Conservation (phyloP, 2,329 filamentous ascomycete genomes). For the Neofusicoccum umdonicola region DNA sequence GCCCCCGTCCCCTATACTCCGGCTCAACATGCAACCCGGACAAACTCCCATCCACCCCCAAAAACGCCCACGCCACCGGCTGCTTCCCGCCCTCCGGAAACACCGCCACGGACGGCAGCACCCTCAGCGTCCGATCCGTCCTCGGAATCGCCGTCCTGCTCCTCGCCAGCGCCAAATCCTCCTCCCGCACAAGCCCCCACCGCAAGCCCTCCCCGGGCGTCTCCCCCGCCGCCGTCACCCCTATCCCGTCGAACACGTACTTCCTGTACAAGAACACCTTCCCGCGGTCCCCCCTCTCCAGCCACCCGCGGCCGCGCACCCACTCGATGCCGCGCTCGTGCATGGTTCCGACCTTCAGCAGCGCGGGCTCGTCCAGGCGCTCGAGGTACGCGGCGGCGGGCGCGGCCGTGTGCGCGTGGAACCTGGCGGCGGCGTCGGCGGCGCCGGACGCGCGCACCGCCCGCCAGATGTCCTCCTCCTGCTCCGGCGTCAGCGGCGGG, state of each 20-base stretch:
- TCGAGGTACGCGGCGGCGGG: slow-evolving; percentile 27
- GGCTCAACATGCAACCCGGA: slow-evolving; percentile 61
- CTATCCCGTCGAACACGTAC: slow-evolving; percentile 52
- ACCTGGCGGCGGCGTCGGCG: not conserved
- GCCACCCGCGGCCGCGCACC: slow-evolving; percentile 23
- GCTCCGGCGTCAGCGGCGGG: not conserved
- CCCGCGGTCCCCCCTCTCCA: slow-evolving; percentile 32
- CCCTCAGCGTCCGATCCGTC: slow-evolving; percentile 46
- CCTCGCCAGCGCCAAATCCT: slow-evolving; percentile 57
- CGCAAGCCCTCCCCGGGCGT: slow-evolving; percentile 48
- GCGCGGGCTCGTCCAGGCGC: slow-evolving; percentile 30
- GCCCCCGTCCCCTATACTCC: slow-evolving; percentile 58
- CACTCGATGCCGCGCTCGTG: slow-evolving; percentile 33
- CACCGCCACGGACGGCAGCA: slow-evolving; percentile 41
- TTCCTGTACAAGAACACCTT: slow-evolving; percentile 45
- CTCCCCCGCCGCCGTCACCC: slow-evolving; percentile 34
- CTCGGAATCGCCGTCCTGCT: slow-evolving; percentile 55
- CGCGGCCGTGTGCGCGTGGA: slow-evolving; percentile 1
- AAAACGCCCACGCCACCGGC: slow-evolving; percentile 65
- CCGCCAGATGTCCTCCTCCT: not conserved
- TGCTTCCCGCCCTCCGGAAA: slow-evolving; percentile 26
- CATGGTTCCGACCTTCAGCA: slow-evolving; percentile 47
- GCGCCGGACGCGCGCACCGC: not conserved
- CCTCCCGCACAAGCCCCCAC: slow-evolving; percentile 54
- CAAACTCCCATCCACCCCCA: slow-evolving; percentile 61